Percentiles rank a stretch among this genome's conserved stretches.
phyloP scores from a whole-genome alignment of 2,329 filamentous ascomycete genomes.

The Zopfia rhizophila region DNA sequence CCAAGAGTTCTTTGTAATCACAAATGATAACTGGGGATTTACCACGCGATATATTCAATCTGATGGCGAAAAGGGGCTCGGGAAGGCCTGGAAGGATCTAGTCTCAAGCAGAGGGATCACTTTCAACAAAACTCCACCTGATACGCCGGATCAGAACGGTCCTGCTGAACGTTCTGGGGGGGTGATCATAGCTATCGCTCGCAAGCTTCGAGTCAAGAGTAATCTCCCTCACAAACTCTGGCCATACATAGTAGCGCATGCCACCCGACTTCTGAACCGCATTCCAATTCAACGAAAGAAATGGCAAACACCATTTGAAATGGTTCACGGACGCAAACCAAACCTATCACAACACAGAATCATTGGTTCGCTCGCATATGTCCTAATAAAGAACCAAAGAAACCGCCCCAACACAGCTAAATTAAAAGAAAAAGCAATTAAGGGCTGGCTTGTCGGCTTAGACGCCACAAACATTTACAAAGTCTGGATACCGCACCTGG shows the following conservation, averaged over 20 bases:
- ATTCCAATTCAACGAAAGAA: slow-evolving; percentile 6
- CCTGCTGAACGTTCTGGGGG: slow-evolving; percentile 18
- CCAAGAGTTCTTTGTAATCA: slow-evolving; percentile 7
- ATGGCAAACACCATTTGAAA: slow-evolving; percentile 10
- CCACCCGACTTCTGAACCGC: slow-evolving; percentile 10
- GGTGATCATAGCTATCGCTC: slow-evolving; percentile 9
- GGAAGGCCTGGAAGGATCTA: too few species aligned
- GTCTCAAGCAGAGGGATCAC: slow-evolving; percentile 9
- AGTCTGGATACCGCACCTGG: slow-evolving; percentile 10
- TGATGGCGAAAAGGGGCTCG: slow-evolving; percentile 7
- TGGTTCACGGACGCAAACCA: slow-evolving; percentile 8
- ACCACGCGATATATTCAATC: slow-evolving; percentile 8
- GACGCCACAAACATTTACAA: slow-evolving; percentile 10
- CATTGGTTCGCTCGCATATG: slow-evolving; percentile 9
- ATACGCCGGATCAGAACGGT: slow-evolving; percentile 17
- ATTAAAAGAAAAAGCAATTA: slow-evolving; percentile 9
- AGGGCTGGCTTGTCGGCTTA: slow-evolving; percentile 9
- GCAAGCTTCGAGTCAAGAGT: neutral
- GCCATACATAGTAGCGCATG: slow-evolving; percentile 6
- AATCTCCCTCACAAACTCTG: neutral
- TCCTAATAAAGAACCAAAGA: slow-evolving; percentile 9
- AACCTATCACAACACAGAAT: slow-evolving; percentile 10
- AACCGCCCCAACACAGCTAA: slow-evolving; percentile 6
- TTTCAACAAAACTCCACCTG: slow-evolving; percentile 10
- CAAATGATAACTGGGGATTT: slow-evolving; percentile 10